These are phyloP conservation scores for Candida anutae DNA, from an alignment of 1,139 yeast species.

Conservation along the genomic window DNA sequence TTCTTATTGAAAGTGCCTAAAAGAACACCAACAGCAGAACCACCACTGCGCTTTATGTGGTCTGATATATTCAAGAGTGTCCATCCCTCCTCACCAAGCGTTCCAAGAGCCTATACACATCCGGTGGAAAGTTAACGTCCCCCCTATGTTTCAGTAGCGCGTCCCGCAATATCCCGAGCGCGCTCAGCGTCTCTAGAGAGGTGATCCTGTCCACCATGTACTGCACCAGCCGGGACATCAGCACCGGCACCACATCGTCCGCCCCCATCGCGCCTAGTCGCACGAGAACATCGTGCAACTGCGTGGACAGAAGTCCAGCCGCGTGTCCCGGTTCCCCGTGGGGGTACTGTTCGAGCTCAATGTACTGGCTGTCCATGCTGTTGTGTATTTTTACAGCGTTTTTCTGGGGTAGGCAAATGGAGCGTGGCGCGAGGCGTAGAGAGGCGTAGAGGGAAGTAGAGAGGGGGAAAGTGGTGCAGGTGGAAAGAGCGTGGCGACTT, in stretches of 20 bases:
- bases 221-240: slow-evolving; percentile 7
- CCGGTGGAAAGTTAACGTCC: slow-evolving; percentile 33
- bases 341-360: neutral
- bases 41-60: slow-evolving; percentile 3
- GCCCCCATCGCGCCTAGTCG: neutral
- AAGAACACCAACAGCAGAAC: slow-evolving; percentile 3
- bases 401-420: too few relatives aligned
- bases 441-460: too few relatives aligned
- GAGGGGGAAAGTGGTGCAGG: too few relatives aligned
- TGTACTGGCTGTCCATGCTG: neutral
- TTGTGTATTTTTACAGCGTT: neutral
- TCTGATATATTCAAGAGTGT: slow-evolving; percentile 6
- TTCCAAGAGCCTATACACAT: slow-evolving; percentile 29
- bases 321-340: too few relatives aligned
- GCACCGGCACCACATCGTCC: neutral
- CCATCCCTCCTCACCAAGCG: slow-evolving; percentile 20
- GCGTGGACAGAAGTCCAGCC: neutral
- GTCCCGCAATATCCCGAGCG: slow-evolving; percentile 28
- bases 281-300: neutral
- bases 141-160: slow-evolving; percentile 33
- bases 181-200: slow-evolving; percentile 14
- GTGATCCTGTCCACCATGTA: slow-evolving; percentile 26
- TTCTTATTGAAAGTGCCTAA: slow-evolving; percentile 15
- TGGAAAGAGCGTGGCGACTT: too few relatives aligned
- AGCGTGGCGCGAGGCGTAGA: too few relatives aligned